Percentiles rank a stretch among this genome's conserved stretches.
Conservation (phyloP, 2,329 filamentous ascomycete genomes). For the Diaporthe capsici region DNA sequence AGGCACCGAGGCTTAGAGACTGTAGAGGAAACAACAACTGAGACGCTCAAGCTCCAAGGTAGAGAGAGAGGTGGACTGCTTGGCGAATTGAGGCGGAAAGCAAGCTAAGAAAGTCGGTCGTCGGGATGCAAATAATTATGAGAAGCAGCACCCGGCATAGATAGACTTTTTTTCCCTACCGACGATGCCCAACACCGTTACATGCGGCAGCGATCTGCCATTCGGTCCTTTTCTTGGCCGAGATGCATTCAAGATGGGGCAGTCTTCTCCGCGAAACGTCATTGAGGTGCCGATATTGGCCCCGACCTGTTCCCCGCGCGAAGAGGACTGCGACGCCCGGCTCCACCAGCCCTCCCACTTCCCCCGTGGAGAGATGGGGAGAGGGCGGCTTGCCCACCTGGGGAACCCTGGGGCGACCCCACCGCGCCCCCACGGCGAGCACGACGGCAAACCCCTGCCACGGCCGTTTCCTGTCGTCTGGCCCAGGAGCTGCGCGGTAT, state of each 20-base stretch:
- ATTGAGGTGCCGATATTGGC: conserved; percentile 8
- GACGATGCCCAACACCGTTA: not conserved
- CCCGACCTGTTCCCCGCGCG: conserved; percentile 16
- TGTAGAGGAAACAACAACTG: not conserved
- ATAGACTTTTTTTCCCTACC: not conserved
- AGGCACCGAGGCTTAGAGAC: not conserved
- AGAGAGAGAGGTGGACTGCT: not conserved
- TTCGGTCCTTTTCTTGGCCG: conserved; percentile 34
- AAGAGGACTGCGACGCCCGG: not conserved
- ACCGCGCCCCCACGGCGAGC: conserved; percentile 18
- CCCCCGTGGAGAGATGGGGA: conserved; percentile 29
- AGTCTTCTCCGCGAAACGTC: conserved; percentile 15
- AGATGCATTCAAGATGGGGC: conserved; percentile 19
- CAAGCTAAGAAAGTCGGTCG: not conserved
- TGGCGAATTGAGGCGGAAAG: not conserved
- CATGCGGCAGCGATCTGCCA: not conserved
- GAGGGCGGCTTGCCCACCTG: conserved; percentile 26
- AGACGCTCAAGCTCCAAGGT: not conserved
- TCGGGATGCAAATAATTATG: not conserved
- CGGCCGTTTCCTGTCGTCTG: not conserved
- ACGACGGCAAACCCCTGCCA: conserved; percentile 18
- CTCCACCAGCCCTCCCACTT: conserved; percentile 21
- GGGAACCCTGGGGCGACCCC: conserved; percentile 23
- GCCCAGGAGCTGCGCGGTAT: not conserved
- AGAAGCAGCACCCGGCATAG: not conserved